Evolutionary conservation across 2,329 filamentous ascomycete genomes (phyloP).

Genomic region (Cercospora nicotianae): DNA sequence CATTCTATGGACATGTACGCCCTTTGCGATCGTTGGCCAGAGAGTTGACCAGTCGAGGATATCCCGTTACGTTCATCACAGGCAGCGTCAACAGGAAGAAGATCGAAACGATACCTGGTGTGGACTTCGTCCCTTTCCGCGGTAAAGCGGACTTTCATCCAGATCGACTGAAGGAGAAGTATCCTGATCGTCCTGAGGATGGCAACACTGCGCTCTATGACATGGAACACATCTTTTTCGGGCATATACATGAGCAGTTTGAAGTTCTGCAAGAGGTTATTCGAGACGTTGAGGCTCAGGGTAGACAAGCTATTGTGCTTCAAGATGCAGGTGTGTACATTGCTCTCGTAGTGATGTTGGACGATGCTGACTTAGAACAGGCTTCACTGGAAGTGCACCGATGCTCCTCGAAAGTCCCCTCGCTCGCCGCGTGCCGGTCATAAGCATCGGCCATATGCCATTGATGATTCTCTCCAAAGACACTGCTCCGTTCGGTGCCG

Average conservation of each 20-base stretch:
- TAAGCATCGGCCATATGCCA: constrained; percentile 33
- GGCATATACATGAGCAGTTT: constrained; percentile 3
- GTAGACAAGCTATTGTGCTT: constrained; percentile 4
- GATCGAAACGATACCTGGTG: constrained; percentile 42
- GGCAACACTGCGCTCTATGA: constrained; percentile 15
- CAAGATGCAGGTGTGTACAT: constrained; percentile 7
- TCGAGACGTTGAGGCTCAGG: not conserved
- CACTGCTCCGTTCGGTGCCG: constrained; percentile 43
- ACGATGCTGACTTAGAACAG: not conserved
- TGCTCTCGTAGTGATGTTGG: not conserved
- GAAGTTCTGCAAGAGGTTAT: constrained; percentile 15
- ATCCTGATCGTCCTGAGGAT: constrained; percentile 28
- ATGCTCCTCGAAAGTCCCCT: constrained; percentile 6
- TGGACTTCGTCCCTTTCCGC: constrained; percentile 40
- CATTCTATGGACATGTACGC: constrained; percentile 32
- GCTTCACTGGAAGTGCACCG: not conserved
- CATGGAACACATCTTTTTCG: constrained; percentile 14
- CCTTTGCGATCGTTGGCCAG: constrained; percentile 39
- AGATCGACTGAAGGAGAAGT: constrained; percentile 31
- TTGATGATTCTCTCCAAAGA: constrained; percentile 43
- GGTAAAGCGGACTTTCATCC: constrained; percentile 29
- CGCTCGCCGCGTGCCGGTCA: constrained; percentile 14
- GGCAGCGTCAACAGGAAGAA: constrained; percentile 41
- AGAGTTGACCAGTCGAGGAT: constrained; percentile 44
- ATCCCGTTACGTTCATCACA: constrained; percentile 47